These are phyloP conservation scores for Sordariomycetes sp. DNA, from an alignment of 2,329 filamentous ascomycete genomes.

Conservation along the genomic window DNA sequence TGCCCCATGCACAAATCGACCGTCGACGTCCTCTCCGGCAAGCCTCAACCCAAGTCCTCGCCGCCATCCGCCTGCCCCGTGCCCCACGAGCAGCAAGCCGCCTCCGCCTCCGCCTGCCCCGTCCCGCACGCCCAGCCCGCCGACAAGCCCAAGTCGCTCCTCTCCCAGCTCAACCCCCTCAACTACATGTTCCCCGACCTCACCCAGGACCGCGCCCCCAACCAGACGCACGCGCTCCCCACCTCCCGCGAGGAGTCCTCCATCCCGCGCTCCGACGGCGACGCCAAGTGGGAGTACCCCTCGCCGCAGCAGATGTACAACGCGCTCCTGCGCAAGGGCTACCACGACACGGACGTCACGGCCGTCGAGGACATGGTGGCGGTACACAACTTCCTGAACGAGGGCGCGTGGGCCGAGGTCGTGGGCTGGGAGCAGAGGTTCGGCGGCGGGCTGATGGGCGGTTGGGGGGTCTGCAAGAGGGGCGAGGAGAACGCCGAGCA, in stretches of 20 bases:
- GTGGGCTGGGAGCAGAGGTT: constrained; percentile 89
- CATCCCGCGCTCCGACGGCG: constrained; percentile 75
- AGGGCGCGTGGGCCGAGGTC: constrained; percentile 94
- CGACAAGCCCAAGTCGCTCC: constrained; percentile 30
- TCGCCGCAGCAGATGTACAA: constrained; percentile 99
- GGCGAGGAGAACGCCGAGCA: constrained; percentile 54
- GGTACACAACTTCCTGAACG: constrained; percentile 96
- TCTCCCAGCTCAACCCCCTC: constrained; percentile 54
- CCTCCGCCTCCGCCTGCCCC: constrained; percentile 28
- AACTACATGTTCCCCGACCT: constrained; percentile 94
- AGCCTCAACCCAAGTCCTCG: constrained; percentile 10
- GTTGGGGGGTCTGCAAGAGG: constrained; percentile 62
- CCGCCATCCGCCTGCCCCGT: constrained; percentile 29
- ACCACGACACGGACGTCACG: constrained; percentile 85
- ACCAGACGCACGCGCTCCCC: constrained; percentile 65
- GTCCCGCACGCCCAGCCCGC: constrained; percentile 26
- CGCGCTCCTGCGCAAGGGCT: constrained; percentile 88
- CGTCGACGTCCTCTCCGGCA: constrained; percentile 30
- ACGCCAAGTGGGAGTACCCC: constrained; percentile 91
- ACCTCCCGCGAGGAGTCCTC: constrained; percentile 75
- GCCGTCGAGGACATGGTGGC: constrained; percentile 96
- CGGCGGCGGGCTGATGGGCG: constrained; percentile 56
- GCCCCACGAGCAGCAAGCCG: constrained; percentile 23
- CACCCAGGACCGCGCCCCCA: constrained; percentile 64
- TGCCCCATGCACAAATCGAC: constrained; percentile 50